These are phyloP conservation scores for Melastoma malabathricum DNA, from an alignment of 345 rosid genomes.

Conservation along the genomic window DNA sequence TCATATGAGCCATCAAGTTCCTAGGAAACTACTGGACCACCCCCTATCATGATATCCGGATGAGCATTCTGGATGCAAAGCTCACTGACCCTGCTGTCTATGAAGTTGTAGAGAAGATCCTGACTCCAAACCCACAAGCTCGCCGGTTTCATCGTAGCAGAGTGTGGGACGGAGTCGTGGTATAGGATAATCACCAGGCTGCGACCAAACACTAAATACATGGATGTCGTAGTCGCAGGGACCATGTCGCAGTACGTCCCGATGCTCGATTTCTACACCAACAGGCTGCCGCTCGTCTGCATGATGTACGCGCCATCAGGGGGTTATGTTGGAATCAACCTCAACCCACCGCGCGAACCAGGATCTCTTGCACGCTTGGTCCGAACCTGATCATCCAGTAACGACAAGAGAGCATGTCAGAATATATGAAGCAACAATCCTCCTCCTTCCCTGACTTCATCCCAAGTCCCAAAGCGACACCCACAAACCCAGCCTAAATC, in stretches of 20 bases:
- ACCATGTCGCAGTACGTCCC: constrained; percentile 98
- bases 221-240: constrained; percentile 96
- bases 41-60: constrained; percentile 32
- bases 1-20: constrained; percentile 62
- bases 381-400: no score
- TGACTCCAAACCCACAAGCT: constrained; percentile 51
- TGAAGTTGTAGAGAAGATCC: constrained; percentile 46
- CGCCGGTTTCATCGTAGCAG: constrained; percentile 37
- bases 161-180: constrained; percentile 51
- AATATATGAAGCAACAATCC: no score
- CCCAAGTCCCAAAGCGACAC: no score
- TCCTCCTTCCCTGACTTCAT: no score
- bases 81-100: constrained; percentile 44
- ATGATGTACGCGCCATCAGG: constrained; percentile 97
- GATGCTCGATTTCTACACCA: constrained; percentile 79
- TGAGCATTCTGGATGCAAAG: constrained; percentile 31
- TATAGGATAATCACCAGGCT: constrained; percentile 59
- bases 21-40: constrained; percentile 54
- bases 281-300: constrained; percentile 79
- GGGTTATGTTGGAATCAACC: constrained; percentile 87
- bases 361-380: constrained; percentile 81
- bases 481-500: no score
- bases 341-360: constrained; percentile 75
- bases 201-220: constrained; percentile 73
- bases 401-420: no score